Base-by-base conservation (phyloP, 164 flowering plant species). In the Magnolia officinalis region DNA sequence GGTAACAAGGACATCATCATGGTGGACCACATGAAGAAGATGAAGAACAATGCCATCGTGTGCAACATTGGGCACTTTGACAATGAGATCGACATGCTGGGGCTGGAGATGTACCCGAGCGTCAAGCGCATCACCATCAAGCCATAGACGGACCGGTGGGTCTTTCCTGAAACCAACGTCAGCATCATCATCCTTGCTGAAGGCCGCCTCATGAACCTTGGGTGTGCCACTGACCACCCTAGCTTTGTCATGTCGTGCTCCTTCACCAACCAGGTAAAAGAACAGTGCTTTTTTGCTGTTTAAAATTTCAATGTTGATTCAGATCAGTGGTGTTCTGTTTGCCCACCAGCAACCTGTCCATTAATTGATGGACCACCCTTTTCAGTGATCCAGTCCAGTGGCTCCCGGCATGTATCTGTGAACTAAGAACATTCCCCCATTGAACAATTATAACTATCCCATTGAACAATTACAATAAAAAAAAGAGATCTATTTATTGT, bases 1-100 rank as follows among this genome's bases (percentile, higher is more conserved):
- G 85, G 85, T 1, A 79, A 79, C 85, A 81, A 81, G 78, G 83
- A 83, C 79, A 83, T 83, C 74, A 73, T 81, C 81, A 81, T 75
- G 83, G 79, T 81, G 1, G 45, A 74, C 51, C 80, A 81, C 79
- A 81, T 81, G 84, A 77, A 26, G 79, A 64, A 83, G 86, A 83
- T 83, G 86, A 83, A 83, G 82, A 83, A 83, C 79, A 81, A 83
- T 66, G 86, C 84, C 11, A 81, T 83, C 50, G 86, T 83, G 26
- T 81, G 86, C 80, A 83, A 83, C 82, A 83, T 81, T 50, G 82
- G 84, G 8, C 86, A 83, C 71, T 81, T 81, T 58, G 86, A 83
- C 76, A 79, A 80, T 59, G 81, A 80, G 69, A 76, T 80, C 31
- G 81, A 80, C 64, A 72, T 80, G 78, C 78, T 16, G 1, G 81